A percentile compares a stretch with the other conserved stretches of the same genome.
Conservation (phyloP, 2,329 filamentous ascomycete species). For the Colletotrichum coccodes region DNA sequence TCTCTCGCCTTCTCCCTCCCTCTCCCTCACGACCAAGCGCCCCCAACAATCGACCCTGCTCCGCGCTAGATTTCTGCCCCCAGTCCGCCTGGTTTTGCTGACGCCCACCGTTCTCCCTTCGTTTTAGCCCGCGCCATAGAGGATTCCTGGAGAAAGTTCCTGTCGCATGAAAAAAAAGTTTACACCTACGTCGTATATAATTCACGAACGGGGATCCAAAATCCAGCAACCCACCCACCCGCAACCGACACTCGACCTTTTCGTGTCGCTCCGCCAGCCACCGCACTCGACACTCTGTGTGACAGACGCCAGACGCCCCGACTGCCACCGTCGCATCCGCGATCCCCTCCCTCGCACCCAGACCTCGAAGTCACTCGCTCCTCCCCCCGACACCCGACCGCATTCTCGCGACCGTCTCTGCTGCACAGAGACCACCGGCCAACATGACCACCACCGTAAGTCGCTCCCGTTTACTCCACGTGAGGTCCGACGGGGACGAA, state of each 20-base stretch:
- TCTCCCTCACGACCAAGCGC: conserved; percentile 10
- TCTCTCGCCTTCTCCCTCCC: neutral
- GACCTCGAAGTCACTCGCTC: conserved; percentile 20
- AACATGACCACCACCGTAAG: conserved; percentile 51
- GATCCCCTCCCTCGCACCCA: neutral
- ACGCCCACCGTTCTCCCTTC: conserved; percentile 23
- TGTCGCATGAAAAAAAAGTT: conserved; percentile 29
- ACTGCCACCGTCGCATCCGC: neutral
- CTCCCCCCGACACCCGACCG: conserved; percentile 33
- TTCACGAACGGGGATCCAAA: conserved; percentile 16
- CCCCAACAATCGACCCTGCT: conserved; percentile 5
- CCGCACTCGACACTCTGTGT: neutral
- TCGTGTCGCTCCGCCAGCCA: neutral
- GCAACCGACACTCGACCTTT: neutral
- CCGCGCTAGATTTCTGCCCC: conserved; percentile 11
- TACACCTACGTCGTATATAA: conserved; percentile 31
- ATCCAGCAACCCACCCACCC: conserved; percentile 2
- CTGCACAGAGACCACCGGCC: conserved; percentile 29
- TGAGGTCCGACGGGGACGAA: conserved; percentile 29
- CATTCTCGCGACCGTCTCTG: conserved; percentile 38
- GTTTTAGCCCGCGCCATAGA: conserved; percentile 30
- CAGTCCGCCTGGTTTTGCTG: conserved; percentile 26
- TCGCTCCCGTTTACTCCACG: conserved; percentile 34
- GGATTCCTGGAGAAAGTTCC: conserved; percentile 31
- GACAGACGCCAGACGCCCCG: neutral